Base-by-base conservation (phyloP, 177 flowering plant genomes). In the Viscum album region DNA sequence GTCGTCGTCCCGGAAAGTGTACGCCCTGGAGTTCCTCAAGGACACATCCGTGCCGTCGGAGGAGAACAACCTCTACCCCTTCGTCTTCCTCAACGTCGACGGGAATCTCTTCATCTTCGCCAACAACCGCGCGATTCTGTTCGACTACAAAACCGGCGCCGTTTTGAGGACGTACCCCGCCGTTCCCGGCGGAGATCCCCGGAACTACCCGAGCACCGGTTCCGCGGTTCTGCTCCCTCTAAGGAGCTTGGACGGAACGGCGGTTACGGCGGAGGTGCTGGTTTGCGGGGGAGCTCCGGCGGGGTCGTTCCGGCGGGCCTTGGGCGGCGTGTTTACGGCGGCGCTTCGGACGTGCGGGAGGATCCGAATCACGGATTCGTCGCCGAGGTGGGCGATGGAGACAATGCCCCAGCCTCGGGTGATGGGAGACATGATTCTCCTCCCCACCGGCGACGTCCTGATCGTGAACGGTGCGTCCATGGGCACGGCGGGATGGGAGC, bases 211-310 rank as follows among this genome's bases (percentile, higher is more conserved):
- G 31, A 88, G 91, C 76, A 78, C 90, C 0, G 96, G 96, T 0
- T 89, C 96, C 0, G 73, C 96, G 0, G 92, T 85, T 12, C 74
- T 89, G 34, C 87, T 89, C 15, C 92, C 92, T 2, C 43, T 88
- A 73, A 83, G 68, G 70, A 80, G 75, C 34, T 33, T 80, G 1
- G 62, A 73, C 17, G 21, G 35, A 6, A 73, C 66, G 1, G 0
- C 65, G 2, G 30, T 13, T n/a, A 82, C 77, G 47, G 86, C 85
- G 13, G 90, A 89, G 50, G 89, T 89, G 28, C 35, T 89, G 74
- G 75, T 89, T 1, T 88, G 96, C 61, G 96, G 96, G 1, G 96
- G 96, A 1, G 87, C 89, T 0, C 93, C 96, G 1, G 78, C 52
- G 54, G 91, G 88, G 0, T 74, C 91, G 0, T 86, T 7, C 50